A percentile compares a stretch with the other conserved stretches of the same genome.
These are phyloP conservation scores for Byssothecium circinans DNA, from an alignment of 2,329 filamentous ascomycete genomes.

Conservation along the genomic window DNA sequence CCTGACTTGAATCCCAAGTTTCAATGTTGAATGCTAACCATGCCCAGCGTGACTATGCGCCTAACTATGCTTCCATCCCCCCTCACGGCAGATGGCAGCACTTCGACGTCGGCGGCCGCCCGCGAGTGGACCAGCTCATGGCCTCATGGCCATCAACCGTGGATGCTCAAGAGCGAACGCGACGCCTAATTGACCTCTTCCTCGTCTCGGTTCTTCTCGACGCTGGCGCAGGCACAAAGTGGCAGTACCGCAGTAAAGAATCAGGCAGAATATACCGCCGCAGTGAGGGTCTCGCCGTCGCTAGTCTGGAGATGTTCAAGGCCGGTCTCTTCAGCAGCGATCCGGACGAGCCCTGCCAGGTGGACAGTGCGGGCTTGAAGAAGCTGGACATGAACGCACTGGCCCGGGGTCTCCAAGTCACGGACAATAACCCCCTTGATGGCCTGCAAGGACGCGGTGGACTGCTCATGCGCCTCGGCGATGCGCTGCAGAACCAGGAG, in stretches of 20 bases:
- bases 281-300: conserved; percentile 83
- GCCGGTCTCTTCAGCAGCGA: conserved; percentile 84
- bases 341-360: conserved; percentile 78
- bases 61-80: conserved; percentile 73
- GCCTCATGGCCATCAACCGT: conserved; percentile 68
- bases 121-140: conserved; percentile 71
- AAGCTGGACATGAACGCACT: conserved; percentile 73
- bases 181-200: conserved; percentile 76
- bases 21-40: too few relatives aligned
- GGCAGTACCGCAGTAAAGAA: conserved; percentile 91
- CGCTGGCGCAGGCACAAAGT: conserved; percentile 84
- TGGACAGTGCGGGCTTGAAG: conserved; percentile 80
- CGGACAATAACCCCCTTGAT: conserved; percentile 75
- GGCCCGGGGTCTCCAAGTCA: conserved; percentile 81
- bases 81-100: conserved; percentile 86
- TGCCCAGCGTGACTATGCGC: conserved; percentile 67
- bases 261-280: conserved; percentile 80
- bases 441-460: conserved; percentile 83
- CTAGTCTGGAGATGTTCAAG: conserved; percentile 90
- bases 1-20: not conserved
- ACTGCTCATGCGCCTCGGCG: conserved; percentile 72
- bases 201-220: conserved; percentile 80
- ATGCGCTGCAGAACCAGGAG: conserved; percentile 76
- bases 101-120: conserved; percentile 77
- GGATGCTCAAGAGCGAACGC: conserved; percentile 72